Conservation (phyloP, 805 yeast species). For the Metschnikowia lachancei region DNA sequence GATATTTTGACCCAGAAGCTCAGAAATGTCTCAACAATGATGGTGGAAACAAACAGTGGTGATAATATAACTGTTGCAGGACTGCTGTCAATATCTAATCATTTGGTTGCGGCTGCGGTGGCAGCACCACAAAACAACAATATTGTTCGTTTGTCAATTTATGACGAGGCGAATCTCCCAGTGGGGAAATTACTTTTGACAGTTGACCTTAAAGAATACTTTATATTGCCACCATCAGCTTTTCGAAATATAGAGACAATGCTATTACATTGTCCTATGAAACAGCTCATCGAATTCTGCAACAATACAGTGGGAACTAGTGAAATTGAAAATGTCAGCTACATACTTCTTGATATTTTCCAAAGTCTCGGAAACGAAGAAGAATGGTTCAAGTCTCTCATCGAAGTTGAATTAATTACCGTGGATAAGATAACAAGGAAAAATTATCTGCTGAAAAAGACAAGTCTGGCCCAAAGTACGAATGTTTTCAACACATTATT, state of each 20-base stretch:
- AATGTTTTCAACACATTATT: constrained; percentile 63
- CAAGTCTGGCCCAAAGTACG: constrained; percentile 30
- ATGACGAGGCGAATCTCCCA: constrained; percentile 39
- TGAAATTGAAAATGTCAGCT: constrained; percentile 54
- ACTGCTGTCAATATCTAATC: constrained; percentile 10
- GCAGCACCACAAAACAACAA: constrained; percentile 27
- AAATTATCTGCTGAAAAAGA: constrained; percentile 32
- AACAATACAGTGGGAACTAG: constrained; percentile 36
- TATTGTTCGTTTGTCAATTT: constrained; percentile 46
- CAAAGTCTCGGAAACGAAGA: constrained; percentile 67
- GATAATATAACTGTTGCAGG: constrained; percentile 22
- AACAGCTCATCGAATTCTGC: constrained; percentile 50
- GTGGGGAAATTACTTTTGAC: constrained; percentile 60
- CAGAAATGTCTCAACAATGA: constrained; percentile 33
- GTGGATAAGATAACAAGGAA: constrained; percentile 46
- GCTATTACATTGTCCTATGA: constrained; percentile 52
- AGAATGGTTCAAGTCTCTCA: constrained; percentile 68
- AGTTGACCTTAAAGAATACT: constrained; percentile 49
- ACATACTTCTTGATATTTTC: constrained; percentile 67
- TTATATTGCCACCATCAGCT: constrained; percentile 56
- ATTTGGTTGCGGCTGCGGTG: constrained; percentile 10
- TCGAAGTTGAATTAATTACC: constrained; percentile 60
- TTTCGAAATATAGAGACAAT: constrained; percentile 64
- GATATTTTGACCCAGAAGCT: constrained; percentile 43
- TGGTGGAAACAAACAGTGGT: constrained; percentile 27